phyloP scores from a whole-genome alignment of 129 eudicot species.

The Apium graveolens region DNA sequence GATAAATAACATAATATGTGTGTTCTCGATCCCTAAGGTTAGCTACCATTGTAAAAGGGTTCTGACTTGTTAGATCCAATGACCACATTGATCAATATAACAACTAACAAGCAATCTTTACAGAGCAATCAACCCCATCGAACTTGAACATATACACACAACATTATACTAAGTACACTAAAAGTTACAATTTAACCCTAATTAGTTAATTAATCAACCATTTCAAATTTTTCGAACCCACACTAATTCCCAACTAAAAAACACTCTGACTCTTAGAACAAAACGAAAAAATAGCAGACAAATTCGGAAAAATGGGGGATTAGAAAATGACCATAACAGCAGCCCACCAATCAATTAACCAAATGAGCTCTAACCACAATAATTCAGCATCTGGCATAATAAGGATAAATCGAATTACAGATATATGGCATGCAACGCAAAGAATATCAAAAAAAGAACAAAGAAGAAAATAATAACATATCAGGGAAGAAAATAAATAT shows the following conservation, averaged over 20 bases:
- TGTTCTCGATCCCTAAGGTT: not conserved
- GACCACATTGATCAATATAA: too few species aligned
- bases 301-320: not conserved
- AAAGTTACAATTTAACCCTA: not conserved
- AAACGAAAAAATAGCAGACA: not conserved
- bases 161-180: not conserved
- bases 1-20: not conserved
- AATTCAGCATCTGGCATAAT: too few species aligned
- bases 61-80: not conserved
- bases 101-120: not conserved
- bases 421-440: too few species aligned
- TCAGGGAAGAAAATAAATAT: too few species aligned
- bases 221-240: not conserved
- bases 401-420: too few species aligned
- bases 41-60: not conserved
- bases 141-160: not conserved
- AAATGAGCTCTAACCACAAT: conserved; percentile 85
- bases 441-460: too few species aligned
- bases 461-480: too few species aligned
- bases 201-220: not conserved
- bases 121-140: not conserved
- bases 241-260: not conserved
- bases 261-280: too few species aligned
- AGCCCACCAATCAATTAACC: conserved; percentile 98
- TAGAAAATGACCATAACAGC: conserved; percentile 54